Percentiles rank a stretch among this genome's conserved stretches.
phyloP scores from a whole-genome alignment of 257 asterid genomes.

The Solanum boliviense region DNA sequence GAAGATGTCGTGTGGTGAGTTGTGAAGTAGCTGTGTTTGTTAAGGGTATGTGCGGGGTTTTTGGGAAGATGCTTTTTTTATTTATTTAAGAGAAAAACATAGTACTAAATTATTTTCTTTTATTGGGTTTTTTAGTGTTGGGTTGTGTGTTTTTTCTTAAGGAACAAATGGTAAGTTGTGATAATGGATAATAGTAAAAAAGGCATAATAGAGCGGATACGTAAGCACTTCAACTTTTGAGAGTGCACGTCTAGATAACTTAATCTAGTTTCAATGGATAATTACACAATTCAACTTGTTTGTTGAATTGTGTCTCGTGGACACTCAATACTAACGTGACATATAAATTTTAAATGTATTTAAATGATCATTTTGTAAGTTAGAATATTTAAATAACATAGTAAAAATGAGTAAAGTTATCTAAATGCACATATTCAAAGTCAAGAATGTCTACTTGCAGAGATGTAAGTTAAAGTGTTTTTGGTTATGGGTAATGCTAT shows the following conservation, averaged over 20 bases:
- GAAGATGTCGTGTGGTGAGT: conserved; percentile 6
- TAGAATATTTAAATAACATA: too few relatives aligned
- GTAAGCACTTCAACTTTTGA: background rate
- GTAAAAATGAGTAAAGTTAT: background rate
- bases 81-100: background rate
- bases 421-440: too few relatives aligned
- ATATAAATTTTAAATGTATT: too few relatives aligned
- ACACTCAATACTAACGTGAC: fast-evolving
- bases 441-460: background rate
- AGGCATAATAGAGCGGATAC: background rate
- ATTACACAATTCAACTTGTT: background rate
- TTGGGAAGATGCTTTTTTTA: background rate
- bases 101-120: background rate
- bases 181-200: background rate
- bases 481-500: too few relatives aligned
- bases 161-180: background rate
- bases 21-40: conserved; percentile 3
- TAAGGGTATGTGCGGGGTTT: background rate
- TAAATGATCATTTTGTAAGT: too few relatives aligned
- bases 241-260: background rate
- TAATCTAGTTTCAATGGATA: fast-evolving
- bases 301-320: fast-evolving
- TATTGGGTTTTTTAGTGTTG: background rate
- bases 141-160: background rate
- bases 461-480: background rate